Evolutionary conservation across 2,329 filamentous ascomycete genomes (phyloP), one percentile per base, ranked within the genome.

Genomic region (Neoscytalidium dimidiatum): DNA sequence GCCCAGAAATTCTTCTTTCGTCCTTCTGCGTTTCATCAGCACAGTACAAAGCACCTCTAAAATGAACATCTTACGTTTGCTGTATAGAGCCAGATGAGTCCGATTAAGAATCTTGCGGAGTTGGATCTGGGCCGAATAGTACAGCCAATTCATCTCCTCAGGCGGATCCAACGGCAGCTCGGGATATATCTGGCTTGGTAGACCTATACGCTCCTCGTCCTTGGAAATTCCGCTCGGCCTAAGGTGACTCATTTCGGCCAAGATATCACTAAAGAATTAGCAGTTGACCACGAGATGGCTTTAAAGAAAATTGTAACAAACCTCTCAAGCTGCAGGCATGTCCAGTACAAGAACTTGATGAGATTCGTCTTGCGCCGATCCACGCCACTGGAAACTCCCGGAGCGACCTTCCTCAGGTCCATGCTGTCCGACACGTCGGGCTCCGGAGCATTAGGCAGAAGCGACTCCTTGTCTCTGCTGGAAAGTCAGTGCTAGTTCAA

Each of bases 251-350:
- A 98, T 83, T 77, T 99, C 95, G 3, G 95, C 95, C 52, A 97
- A 85, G 51, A 98, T 92, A 75, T 98, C 94, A 77, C 93, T 93
- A 51, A 7, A 33, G n/a, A 23, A 38, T 52, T 21, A 62, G 28
- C 46, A 26, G 29, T 52, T 13, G 57, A 41, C 35, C 33, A 23
- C 31, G 19, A 19, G n/a, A 43, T 4, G 14, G 19, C 17, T 33
- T 13, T 17, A 2, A 19, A 31, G 8, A 23, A 31, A 64, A 68
- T 53, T 28, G 35, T 33, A 29, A 69, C 77, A 69, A 77, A 92
- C 90, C 90, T 97, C 78, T 98, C 94, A 11, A 98, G 83, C 73
- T 98, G 94, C 68, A 97, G 81, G 74, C 92, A 96, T 7, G 94
- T 95, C 94, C 94, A 98, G 72, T 94, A 97, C 0, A 92, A 90